Evolutionary conservation across 2,329 filamentous ascomycete genomes (phyloP), one percentile per base, ranked within the genome.

Genomic region (Penicillium sp.): DNA sequence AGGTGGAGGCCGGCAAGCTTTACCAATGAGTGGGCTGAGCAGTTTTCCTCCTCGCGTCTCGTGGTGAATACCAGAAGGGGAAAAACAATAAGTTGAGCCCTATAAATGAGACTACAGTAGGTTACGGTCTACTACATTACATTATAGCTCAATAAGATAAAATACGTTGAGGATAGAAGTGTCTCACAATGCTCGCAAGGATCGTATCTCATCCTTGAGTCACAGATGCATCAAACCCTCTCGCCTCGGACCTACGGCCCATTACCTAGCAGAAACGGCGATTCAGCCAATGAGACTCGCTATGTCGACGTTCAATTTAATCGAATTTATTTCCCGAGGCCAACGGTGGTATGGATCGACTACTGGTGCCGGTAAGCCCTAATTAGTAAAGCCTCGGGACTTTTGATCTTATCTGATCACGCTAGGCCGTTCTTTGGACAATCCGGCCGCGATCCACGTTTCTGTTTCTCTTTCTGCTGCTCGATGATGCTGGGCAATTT

Each of bases 401-500:
- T 41, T 41, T 26, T 50, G 53, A 59, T 59, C 57, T 59, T 59
- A 59, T 59, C 57, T 52, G 57, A 59, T 59, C 46, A 56, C 49
- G 49, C 57, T 54, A 58, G 47, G 47, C 13, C 39, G 18, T 14
- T 37, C 14, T 37, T 51, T 31, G 37, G 52, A 37, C 34, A 49
- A 51, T 41, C 42, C 41, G 44, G 48, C 18, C 27, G 4, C 16
- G 46, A 51, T 46, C 50, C 51, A 54, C 43, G 34, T 41, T 48
- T 40, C 16, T 34, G 23, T 20, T 20, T 20, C 18, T 20, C 3
- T 20, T 20, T 20, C 31, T 14, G 42, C 42, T 27, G 18, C 34
- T 51, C 50, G 31, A 48, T 50, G 46, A 51, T 50, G 42, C 32
- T 32, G 35, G 43, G 40, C 24, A 44, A 46, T 45, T 49, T 24